Base-by-base conservation (phyloP, 2,329 filamentous ascomycete genomes). In the Pyrenophora seminiperda region DNA sequence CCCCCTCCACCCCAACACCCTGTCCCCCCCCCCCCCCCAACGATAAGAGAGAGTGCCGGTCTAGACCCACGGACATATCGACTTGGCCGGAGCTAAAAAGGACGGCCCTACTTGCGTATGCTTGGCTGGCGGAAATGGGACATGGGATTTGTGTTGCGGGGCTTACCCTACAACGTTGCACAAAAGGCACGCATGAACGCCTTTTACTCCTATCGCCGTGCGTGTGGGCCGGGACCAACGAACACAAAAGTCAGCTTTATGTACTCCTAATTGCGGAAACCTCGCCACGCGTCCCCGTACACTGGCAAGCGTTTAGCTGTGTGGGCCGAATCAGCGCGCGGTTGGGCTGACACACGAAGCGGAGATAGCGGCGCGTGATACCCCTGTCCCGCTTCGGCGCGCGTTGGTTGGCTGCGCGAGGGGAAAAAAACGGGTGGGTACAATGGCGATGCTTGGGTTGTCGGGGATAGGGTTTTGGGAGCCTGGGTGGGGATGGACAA, bases 211-310 rank as follows among this genome's bases (percentile, higher is more conserved):
- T 56, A 56, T 58, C 56, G 49, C 58, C 53, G 56, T n/a, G n/a
- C n/a, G n/a, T n/a, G n/a, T n/a, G n/a, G n/a, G n/a, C n/a, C n/a
- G n/a, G n/a, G n/a, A n/a, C 44, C 27, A 42, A 44, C 45, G 43
- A 41, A 45, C 38, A 44, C 60, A 44, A 46, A 19, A 36, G 19
- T 31, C 41, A 60, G 55, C 52, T 56, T 39, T n/a, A n/a, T n/a
- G n/a, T n/a, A n/a, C n/a, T n/a, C n/a, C n/a, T n/a, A n/a, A 47
- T 17, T 55, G 20, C 50, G 46, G 40, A 47, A 45, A 54, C 50
- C 50, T 63, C 50, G 62, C 60, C 60, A 61, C 60, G 62, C 60
- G 60, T 62, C n/a, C n/a, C n/a, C n/a, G n/a, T n/a, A n/a, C n/a
- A n/a, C n/a, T n/a, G n/a, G n/a, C n/a, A n/a, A n/a, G n/a, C n/a